Percentiles rank a stretch among this genome's conserved stretches.
These are phyloP conservation scores for Penicillium sp. DNA, from an alignment of 2,329 filamentous ascomycete genomes.

Conservation along the genomic window DNA sequence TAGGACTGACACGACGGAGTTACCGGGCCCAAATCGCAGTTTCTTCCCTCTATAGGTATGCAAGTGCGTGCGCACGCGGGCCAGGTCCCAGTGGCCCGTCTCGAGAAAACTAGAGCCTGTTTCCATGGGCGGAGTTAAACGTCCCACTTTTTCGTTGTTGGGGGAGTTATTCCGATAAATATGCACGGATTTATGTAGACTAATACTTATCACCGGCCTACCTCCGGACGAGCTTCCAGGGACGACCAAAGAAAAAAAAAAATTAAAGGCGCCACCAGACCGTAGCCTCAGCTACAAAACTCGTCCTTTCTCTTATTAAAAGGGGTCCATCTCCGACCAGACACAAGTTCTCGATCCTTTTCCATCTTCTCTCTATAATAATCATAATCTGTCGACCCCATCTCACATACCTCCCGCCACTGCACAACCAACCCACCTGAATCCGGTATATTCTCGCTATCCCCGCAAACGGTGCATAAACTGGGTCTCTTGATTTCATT, in stretches of 20 bases:
- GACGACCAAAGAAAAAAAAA: conserved; percentile 6
- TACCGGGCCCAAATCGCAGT: no score
- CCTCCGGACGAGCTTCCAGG: conserved; percentile 5
- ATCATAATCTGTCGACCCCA: not conserved
- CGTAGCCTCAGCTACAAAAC: not conserved
- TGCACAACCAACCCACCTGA: not conserved
- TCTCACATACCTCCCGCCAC: not conserved
- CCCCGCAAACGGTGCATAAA: conserved; percentile 18
- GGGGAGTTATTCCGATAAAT: conserved; percentile 11
- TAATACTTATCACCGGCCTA: conserved; percentile 14
- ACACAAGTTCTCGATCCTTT: not conserved
- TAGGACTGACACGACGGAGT: no score
- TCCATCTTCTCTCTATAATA: not conserved
- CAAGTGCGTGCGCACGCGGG: no score
- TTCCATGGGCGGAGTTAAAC: conserved; percentile 4
- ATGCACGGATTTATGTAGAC: conserved; percentile 13
- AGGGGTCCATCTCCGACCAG: not conserved
- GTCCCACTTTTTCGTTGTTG: conserved; percentile 3
- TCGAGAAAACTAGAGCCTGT: not conserved
- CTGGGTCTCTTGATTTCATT: conserved; percentile 2
- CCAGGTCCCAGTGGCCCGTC: not conserved
- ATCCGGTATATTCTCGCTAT: conserved; percentile 7
- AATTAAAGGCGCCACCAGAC: conserved; percentile 13
- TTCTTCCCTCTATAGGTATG: no score
- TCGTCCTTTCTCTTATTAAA: conserved; percentile 3